Evolutionary conservation across 805 yeast species (phyloP).

Genomic region (Saccharomycopsis javanensis): DNA sequence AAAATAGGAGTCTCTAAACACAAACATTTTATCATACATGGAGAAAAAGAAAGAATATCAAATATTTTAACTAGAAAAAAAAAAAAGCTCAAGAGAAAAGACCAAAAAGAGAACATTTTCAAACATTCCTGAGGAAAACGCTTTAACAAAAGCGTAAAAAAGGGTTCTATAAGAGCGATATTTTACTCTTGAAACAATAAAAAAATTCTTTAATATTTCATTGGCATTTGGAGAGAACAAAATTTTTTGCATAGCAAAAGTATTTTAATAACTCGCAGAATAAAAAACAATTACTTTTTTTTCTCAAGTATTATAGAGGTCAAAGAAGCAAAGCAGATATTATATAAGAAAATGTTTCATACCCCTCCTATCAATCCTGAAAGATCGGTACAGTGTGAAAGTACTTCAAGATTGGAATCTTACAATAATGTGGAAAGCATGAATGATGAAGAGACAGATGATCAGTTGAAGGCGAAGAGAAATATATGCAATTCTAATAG

Average conservation of each 20-base stretch:
- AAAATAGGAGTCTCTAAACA: not conserved
- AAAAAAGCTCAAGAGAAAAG: not conserved
- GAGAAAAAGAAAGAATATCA: too few relatives aligned
- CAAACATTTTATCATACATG: not conserved
- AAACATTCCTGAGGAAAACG: too few relatives aligned
- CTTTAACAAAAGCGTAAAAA: too few relatives aligned
- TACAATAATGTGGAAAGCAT: slow-evolving; percentile 1
- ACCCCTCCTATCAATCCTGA: slow-evolving; percentile 19
- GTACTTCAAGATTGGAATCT: slow-evolving; percentile 15
- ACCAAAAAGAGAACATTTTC: too few relatives aligned
- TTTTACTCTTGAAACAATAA: too few relatives aligned
- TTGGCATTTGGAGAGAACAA: too few relatives aligned
- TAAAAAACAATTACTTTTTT: not conserved
- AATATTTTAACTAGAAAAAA: too few relatives aligned
- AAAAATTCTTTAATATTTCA: too few relatives aligned
- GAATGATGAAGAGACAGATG: not conserved
- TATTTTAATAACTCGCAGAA: too few relatives aligned
- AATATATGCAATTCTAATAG: not conserved
- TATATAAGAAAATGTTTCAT: slow-evolving; percentile 14
- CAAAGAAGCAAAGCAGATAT: not conserved
- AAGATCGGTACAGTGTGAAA: not conserved
- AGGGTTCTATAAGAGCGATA: too few relatives aligned
- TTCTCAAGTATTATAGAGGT: not conserved
- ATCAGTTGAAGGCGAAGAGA: not conserved
- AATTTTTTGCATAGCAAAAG: too few relatives aligned